Base-by-base conservation (phyloP, 345 rosid species). In the Nephelium lappaceum region DNA sequence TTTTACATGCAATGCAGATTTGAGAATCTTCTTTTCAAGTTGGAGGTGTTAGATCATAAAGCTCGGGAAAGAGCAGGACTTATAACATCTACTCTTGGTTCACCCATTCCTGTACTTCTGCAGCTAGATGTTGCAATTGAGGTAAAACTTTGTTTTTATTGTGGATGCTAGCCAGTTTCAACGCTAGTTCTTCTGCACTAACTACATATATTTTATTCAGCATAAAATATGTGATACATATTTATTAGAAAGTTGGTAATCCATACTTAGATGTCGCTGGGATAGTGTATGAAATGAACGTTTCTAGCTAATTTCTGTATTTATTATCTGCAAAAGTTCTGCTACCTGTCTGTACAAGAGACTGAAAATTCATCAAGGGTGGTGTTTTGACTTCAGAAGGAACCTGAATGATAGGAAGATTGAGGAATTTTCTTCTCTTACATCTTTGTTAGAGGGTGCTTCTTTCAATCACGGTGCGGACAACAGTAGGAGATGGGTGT, bases 11-110 rank as follows among this genome's bases (percentile, higher is more conserved):
- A 23, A 21, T 75, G 43, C 89, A 97, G 99, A 91, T 84, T 97
- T 19, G 98, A 97, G 89, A 66, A 72, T 75, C 88, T 97, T 82
- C 74, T 96, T 65, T 96, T 93, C 85, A 94, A 92, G 83, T 83
- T 96, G 76, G 99, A 96, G 89, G 98, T 94, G 55, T 85, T 94
- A 87, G 99, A 94, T 92, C 99, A 94, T 83, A 96, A 93, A 83
- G 93, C 97, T 67, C 87, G 98, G 79, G 98, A 96, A 86, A 92
- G 97, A 89, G 98, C 98, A 73, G 98, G 99, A 80, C 86, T 93
- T 78, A 89, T 96, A 85, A 76, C 95, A 64, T 89, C 95, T 61
- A 90, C 98, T 47, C 91, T 94, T 85, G 95, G 91, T 77, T 85
- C 93, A 75, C 89, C 95, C 14, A 88, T 94, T 80, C 98, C 95